Base-by-base conservation (phyloP, 306 rosid genomes). In the Acacia melanoxylon region DNA sequence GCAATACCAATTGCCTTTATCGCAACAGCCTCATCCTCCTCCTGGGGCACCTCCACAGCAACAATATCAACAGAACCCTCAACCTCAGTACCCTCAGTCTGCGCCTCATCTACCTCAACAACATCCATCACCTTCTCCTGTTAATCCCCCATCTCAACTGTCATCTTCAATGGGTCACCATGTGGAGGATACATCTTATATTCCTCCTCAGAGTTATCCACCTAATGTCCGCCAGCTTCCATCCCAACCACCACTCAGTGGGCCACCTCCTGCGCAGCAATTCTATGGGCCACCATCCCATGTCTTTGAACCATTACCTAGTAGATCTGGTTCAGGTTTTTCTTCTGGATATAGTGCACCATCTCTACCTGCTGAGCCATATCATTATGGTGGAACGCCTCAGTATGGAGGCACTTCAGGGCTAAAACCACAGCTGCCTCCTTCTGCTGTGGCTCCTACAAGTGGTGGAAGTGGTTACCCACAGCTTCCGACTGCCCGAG, bases 391-490 rank as follows among this genome's bases (percentile, higher is more conserved):
- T 14, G 94, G 92, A 54, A 72, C 89, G 49, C 81, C 90, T 68
- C 97, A 85, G 52, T 92, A 89, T 87, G 93, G 90, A 31, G 80
- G 85, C 56, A 24, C 80, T 72, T 63, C 92, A n/a, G 68, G 85
- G 10, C 74, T 68, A 29, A 92, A 89, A 81, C 91, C 79, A 51
- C 93, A 86, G 58, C 81, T 90, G 52, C 85, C 89, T 29, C 84
- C 88, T 78, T 78, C 91, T 73, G 70, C 89, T 4, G 69, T 76
- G 49, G 78, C 90, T 42, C 35, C 75, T 75, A 84, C 80, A 63
- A 84, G 88, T 51, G 91, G 91, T 68, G 95, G 95, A 86, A 85
- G 88, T 67, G 91, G 94, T 68, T 94, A 94, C 86, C 97, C 94
- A 29, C 97, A 91, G 80, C 91, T 89, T 58, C 98, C 98, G 31